Percentiles rank a stretch among this genome's conserved stretches.
Conservation (phyloP, 2,329 filamentous ascomycete species). For the Neofusicoccum laricinum region DNA sequence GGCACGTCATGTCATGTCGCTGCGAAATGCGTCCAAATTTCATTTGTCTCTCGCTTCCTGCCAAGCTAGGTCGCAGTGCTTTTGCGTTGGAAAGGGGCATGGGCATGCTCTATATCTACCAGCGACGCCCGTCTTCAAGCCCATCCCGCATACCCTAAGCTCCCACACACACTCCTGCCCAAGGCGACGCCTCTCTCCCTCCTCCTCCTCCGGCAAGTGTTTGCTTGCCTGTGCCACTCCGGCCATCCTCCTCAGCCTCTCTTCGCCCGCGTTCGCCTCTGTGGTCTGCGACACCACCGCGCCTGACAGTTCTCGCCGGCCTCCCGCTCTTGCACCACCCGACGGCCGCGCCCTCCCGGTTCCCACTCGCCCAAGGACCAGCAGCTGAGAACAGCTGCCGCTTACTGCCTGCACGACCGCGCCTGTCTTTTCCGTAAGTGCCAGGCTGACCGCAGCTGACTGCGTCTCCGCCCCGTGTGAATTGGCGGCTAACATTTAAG, state of each 20-base stretch:
- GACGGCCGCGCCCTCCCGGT: not conserved
- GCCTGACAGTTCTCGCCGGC: not conserved
- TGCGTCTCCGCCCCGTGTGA: conserved; percentile 15
- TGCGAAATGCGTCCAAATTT: conserved; percentile 38
- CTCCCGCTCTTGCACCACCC: conserved; percentile 3
- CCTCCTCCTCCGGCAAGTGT: conserved; percentile 5
- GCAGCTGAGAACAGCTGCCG: not conserved
- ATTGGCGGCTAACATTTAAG: conserved; percentile 23
- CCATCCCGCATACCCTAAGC: not conserved
- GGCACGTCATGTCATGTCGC: conserved; percentile 37
- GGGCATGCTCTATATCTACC: conserved; percentile 17
- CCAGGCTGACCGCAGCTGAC: conserved; percentile 18
- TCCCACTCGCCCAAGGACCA: not conserved
- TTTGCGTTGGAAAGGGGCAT: conserved; percentile 24
- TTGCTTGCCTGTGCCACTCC: not conserved
- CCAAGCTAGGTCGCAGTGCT: conserved; percentile 27
- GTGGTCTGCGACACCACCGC: conserved; percentile 12
- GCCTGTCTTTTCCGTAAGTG: conserved; percentile 18
- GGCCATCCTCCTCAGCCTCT: not conserved
- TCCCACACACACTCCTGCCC: conserved; percentile 1
- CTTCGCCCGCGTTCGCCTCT: conserved; percentile 2
- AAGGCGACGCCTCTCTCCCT: conserved; percentile 1
- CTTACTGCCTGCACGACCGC: not conserved
- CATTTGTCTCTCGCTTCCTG: conserved; percentile 38
- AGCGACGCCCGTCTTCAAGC: conserved; percentile 30